phyloP scores from a whole-genome alignment of 192 early-diverging fungal species.

The Entomortierella beljakovae region DNA sequence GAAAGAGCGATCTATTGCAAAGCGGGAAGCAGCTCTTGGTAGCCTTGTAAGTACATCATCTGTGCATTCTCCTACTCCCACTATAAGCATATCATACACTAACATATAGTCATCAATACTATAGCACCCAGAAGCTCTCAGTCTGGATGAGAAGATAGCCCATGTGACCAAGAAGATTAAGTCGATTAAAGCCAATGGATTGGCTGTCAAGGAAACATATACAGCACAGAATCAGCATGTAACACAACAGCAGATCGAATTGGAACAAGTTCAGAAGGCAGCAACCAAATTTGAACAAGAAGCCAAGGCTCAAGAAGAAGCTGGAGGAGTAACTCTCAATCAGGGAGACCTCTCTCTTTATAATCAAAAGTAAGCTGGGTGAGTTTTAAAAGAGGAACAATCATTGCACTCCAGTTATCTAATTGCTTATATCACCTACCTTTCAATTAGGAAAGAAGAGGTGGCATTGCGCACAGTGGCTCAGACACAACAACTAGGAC shows the following conservation, averaged over 20 bases:
- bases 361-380: slow-evolving; percentile 59
- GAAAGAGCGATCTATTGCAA: slow-evolving; percentile 80
- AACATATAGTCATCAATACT: too few species aligned
- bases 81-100: neutral
- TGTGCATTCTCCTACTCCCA: neutral
- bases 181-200: slow-evolving; percentile 55
- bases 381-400: neutral
- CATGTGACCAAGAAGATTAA: slow-evolving; percentile 78
- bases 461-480: slow-evolving; percentile 72
- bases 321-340: slow-evolving; percentile 44
- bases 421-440: neutral
- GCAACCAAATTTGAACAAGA: slow-evolving; percentile 64
- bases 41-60: slow-evolving; percentile 57
- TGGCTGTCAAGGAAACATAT: slow-evolving; percentile 35
- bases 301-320: slow-evolving; percentile 46
- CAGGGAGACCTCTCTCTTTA: slow-evolving; percentile 64
- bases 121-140: slow-evolving; percentile 71
- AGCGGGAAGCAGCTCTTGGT: slow-evolving; percentile 79
- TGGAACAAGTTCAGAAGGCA: slow-evolving; percentile 63
- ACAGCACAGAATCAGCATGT: slow-evolving; percentile 26
- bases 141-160: slow-evolving; percentile 78
- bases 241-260: slow-evolving; percentile 63
- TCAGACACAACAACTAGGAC: slow-evolving; percentile 76
- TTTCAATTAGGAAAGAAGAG: slow-evolving; percentile 72
- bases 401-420: neutral